Percentiles rank a stretch among this genome's conserved stretches.
phyloP scores from a whole-genome alignment of 345 rosid species.

The Sonneratia caseolaris region DNA sequence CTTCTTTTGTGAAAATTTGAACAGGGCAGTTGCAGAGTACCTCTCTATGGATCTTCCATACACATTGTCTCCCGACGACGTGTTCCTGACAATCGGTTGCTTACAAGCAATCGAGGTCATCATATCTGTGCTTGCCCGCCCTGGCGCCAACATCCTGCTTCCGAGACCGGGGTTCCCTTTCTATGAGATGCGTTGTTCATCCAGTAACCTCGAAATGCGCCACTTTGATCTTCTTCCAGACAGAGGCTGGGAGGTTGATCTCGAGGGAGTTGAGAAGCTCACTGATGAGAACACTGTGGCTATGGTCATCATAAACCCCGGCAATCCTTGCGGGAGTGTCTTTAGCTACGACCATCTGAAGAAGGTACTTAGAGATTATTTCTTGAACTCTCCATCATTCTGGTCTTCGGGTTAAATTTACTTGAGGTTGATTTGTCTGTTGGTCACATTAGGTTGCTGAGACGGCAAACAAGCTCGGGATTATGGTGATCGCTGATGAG shows the following conservation, averaged over 20 bases:
- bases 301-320: slow-evolving; percentile 27
- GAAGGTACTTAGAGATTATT: slow-evolving; percentile 14
- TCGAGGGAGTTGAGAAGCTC: slow-evolving; percentile 17
- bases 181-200: slow-evolving; percentile 14
- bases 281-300: slow-evolving; percentile 22
- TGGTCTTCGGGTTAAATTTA: neutral
- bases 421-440: neutral
- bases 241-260: slow-evolving; percentile 31
- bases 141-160: slow-evolving; percentile 27
- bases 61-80: slow-evolving; percentile 20
- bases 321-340: slow-evolving; percentile 53
- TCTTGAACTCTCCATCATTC: too few species aligned
- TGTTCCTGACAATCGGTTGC: slow-evolving; percentile 22
- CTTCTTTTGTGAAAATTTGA: neutral
- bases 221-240: slow-evolving; percentile 26
- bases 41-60: slow-evolving; percentile 19
- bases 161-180: slow-evolving; percentile 24
- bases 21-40: slow-evolving; percentile 29
- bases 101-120: slow-evolving; percentile 19
- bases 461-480: slow-evolving; percentile 38
- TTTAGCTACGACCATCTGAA: slow-evolving; percentile 30
- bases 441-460: slow-evolving; percentile 32
- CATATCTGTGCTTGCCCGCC: slow-evolving; percentile 15
- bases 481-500: slow-evolving; percentile 48
- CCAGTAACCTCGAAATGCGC: slow-evolving; percentile 17